These are phyloP conservation scores for Triticum timopheevii DNA, from an alignment of 176 grass and related monocot species.

Conservation along the genomic window DNA sequence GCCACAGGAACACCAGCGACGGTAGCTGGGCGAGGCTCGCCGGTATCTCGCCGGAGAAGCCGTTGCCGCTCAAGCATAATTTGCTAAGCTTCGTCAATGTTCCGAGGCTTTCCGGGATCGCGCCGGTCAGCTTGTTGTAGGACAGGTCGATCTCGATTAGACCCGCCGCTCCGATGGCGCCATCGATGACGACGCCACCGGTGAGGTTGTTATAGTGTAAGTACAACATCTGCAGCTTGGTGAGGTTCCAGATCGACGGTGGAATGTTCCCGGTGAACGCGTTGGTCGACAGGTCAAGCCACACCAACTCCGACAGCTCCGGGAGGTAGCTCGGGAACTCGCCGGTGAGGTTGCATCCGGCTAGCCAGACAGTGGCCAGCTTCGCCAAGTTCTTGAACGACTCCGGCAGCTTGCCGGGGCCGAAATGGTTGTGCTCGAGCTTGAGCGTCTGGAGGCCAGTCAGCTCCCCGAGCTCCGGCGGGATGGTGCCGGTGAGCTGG, in stretches of 20 bases:
- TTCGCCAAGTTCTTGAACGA: slow-evolving; percentile 56
- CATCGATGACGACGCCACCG: slow-evolving; percentile 29
- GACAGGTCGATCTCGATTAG: slow-evolving; percentile 52
- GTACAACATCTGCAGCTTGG: slow-evolving; percentile 27
- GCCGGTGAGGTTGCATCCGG: slow-evolving; percentile 39
- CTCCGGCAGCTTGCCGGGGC: slow-evolving; percentile 29
- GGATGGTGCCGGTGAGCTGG: slow-evolving; percentile 53
- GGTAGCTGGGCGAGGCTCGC: slow-evolving; percentile 46
- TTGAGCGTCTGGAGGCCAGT: slow-evolving; percentile 36
- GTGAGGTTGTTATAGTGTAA: slow-evolving; percentile 36
- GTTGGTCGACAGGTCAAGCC: slow-evolving; percentile 44
- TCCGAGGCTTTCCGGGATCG: slow-evolving; percentile 61
- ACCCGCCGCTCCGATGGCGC: slow-evolving; percentile 23
- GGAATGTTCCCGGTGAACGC: slow-evolving; percentile 54
- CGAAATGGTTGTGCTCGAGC: slow-evolving; percentile 49
- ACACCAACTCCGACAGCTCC: slow-evolving; percentile 21
- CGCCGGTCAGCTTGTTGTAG: slow-evolving; percentile 46
- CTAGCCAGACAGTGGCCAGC: slow-evolving; percentile 42
- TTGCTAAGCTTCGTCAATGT: slow-evolving; percentile 36
- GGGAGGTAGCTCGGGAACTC: slow-evolving; percentile 45
- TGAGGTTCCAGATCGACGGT: slow-evolving; percentile 52
- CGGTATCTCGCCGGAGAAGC: slow-evolving; percentile 63
- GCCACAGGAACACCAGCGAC: slow-evolving; percentile 31
- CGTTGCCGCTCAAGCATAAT: slow-evolving; percentile 46
- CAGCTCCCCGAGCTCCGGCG: slow-evolving; percentile 50